phyloP scores from a whole-genome alignment of 164 flowering plant genomes.

The Annona cherimola region DNA sequence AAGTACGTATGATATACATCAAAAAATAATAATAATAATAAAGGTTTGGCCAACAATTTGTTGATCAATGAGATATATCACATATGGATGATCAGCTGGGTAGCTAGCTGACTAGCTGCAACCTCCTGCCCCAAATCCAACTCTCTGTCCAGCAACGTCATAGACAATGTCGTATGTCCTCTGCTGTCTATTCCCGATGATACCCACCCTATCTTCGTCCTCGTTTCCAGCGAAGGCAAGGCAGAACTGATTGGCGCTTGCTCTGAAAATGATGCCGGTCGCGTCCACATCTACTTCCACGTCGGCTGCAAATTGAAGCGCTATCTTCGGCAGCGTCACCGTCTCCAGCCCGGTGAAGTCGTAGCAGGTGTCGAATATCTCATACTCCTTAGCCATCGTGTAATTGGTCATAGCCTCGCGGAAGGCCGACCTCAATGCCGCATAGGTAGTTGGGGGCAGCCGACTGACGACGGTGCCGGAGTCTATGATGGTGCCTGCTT shows the following conservation, averaged over 20 bases:
- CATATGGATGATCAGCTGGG: too few relatives aligned
- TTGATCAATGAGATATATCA: too few relatives aligned
- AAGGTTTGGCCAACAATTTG: too few relatives aligned
- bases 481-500: constrained; percentile 29
- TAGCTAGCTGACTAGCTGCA: constrained; percentile 10
- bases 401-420: constrained; percentile 19
- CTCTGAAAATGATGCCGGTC: constrained; percentile 21
- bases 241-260: constrained; percentile 22
- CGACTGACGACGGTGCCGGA: constrained; percentile 48
- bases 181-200: constrained; percentile 16
- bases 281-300: constrained; percentile 19
- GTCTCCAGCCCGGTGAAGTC: constrained; percentile 1
- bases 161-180: constrained; percentile 6
- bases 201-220: not conserved
- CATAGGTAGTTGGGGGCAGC: constrained; percentile 31
- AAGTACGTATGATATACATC: too few relatives aligned
- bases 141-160: not conserved
- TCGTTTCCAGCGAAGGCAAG: constrained; percentile 26
- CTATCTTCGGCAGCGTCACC: constrained; percentile 3
- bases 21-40: too few relatives aligned
- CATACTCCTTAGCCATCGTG: not conserved
- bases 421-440: constrained; percentile 26
- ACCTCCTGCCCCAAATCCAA: constrained; percentile 10
- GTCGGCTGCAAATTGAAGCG: not conserved
- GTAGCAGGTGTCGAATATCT: constrained; percentile 13